Conservation (phyloP, 306 rosid species). For the Casuarina equisetifolia region DNA sequence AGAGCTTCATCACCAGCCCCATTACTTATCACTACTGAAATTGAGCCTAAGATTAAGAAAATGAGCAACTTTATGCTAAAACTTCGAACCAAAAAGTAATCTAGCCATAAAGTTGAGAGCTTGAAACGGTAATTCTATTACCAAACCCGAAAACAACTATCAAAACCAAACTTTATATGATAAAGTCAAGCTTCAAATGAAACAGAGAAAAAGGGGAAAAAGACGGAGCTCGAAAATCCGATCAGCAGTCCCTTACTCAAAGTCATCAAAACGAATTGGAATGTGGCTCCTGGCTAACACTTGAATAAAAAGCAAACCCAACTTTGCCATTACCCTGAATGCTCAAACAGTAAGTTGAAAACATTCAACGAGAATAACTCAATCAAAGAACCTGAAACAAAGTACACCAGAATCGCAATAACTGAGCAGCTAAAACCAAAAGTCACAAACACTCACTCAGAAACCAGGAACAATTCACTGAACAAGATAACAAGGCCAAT, state of each 20-base stretch:
- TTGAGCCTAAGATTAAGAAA: neutral
- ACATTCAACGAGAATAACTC: neutral
- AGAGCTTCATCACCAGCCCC: neutral
- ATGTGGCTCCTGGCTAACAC: neutral
- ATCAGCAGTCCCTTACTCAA: neutral
- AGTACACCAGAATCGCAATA: neutral
- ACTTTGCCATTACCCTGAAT: neutral
- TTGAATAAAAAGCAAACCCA: constrained; percentile 1
- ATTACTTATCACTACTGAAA: no score
- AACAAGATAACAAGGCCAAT: neutral
- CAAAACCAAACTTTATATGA: neutral
- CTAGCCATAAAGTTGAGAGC: neutral
- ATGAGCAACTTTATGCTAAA: neutral
- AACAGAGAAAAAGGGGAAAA: neutral
- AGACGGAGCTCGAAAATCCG: neutral
- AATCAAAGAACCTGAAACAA: neutral
- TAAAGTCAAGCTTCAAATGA: neutral
- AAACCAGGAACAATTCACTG: neutral
- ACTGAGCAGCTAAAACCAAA: neutral
- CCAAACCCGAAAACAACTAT: neutral
- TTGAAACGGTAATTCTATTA: neutral
- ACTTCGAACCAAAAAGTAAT: neutral
- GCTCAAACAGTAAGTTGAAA: neutral
- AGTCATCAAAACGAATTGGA: neutral
- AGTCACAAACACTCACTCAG: neutral